Base-by-base conservation (phyloP, 306 rosid genomes). In the Trifolium repens region DNA sequence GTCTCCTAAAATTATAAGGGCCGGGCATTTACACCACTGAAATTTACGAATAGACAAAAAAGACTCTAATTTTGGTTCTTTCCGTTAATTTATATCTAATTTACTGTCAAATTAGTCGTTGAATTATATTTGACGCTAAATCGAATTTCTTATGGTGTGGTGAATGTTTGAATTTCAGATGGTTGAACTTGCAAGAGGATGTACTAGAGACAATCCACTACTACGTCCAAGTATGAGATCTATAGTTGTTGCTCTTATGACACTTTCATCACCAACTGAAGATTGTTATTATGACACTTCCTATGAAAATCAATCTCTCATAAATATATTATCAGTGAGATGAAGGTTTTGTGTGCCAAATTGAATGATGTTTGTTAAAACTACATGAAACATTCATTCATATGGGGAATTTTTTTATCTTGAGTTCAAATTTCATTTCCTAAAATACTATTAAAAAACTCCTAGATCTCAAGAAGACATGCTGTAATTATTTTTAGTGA, bases 181-280 rank as follows among this genome's bases (percentile, higher is more conserved):
- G 85, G 90, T 88, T 7, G 88, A 88, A 71, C 94, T 89, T 10
- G 98, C 89, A 9, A 88, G 85, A 76, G 97, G 90, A 12, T 91
- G 98, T 66, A 92, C 97, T 11, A 85, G 89, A 37, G 97, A 94
- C 55, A 89, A 90, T 52, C 90, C 96, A 46, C 85, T 83, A 6
- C 79, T 91, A 74, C 92, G 98, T 0, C 97, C 96, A n/a, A 87
- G 93, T 67, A 94, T 91, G 98, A 85, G 97, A 83, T 88, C 93
- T 4, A 78, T 90, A 39, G 97, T 94, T 53, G 97, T 94, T 46
- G 96, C 93, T 37, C 86, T 91, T 12, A 91, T 91, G 96, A 94
- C 97, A 73, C 94, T 94, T 35, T 85, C 90, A 42, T 85, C 92
- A 11, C 34, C 86, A 49, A 72, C 80, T 3, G 96, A 91, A 62